Evolutionary conservation across 2,329 filamentous ascomycete genomes (phyloP).

Genomic region (Sporothrix brunneoviolacea): DNA sequence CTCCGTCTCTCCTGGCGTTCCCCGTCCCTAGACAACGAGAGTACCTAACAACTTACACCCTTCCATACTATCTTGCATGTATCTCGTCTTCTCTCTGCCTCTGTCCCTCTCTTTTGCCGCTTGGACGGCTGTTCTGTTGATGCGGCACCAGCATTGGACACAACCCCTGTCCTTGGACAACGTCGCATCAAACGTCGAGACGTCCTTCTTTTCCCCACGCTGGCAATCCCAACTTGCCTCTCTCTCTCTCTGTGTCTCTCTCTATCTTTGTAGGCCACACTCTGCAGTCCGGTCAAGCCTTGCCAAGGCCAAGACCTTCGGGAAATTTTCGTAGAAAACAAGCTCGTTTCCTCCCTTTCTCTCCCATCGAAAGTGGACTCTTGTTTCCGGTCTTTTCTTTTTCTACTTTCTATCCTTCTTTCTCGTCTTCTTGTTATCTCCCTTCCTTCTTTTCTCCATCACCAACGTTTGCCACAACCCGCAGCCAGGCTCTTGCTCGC

Average conservation of each 20-base stretch:
- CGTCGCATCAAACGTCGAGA: not conserved
- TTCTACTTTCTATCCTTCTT: not conserved
- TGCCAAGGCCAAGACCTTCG: conserved; percentile 5
- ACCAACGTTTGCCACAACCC: not conserved
- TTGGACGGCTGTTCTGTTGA: not conserved
- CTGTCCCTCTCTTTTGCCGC: not conserved
- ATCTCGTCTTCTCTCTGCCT: not conserved
- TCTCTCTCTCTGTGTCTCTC: not conserved
- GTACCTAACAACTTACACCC: too few species aligned
- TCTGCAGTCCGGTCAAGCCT: too few species aligned
- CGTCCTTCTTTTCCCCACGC: not conserved
- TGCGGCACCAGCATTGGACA: too few species aligned
- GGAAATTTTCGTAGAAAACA: conserved; percentile 9
- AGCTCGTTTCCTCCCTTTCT: conserved; percentile 1
- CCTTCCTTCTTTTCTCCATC: not conserved
- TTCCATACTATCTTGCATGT: not conserved
- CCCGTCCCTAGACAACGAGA: too few species aligned
- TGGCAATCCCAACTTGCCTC: not conserved
- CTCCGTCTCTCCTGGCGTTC: too few species aligned
- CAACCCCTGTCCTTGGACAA: conserved; percentile 1
- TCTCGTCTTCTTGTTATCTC: not conserved
- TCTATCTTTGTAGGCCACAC: not conserved
- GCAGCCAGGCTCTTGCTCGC: not conserved
- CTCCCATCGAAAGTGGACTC: conserved; percentile 2
- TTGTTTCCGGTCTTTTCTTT: conserved; percentile 6